Conservation (phyloP, 169 alveolate species). For the Ichthyophthirius multifiliis region DNA sequence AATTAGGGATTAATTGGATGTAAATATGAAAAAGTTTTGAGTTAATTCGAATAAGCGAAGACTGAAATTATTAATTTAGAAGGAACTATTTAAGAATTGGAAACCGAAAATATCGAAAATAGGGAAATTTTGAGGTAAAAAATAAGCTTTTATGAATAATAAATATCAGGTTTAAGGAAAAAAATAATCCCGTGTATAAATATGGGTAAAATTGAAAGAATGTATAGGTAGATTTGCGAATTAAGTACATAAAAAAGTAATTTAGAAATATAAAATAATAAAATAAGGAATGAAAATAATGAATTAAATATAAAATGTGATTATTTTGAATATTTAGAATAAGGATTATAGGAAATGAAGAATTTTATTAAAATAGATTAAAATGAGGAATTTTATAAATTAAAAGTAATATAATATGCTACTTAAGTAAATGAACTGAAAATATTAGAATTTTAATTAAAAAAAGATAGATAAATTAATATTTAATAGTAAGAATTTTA, state of each 20-base stretch:
- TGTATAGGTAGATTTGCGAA: slow-evolving; percentile 16
- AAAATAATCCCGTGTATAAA: slow-evolving; percentile 31
- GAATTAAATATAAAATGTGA: slow-evolving; percentile 37
- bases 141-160: slow-evolving; percentile 23
- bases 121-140: slow-evolving; percentile 36
- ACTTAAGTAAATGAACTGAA: slow-evolving; percentile 17
- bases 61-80: slow-evolving; percentile 44
- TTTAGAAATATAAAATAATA: slow-evolving; percentile 23
- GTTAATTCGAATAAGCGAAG: slow-evolving; percentile 42
- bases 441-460: background rate
- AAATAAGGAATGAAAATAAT: slow-evolving; percentile 17
- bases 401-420: slow-evolving; percentile 19
- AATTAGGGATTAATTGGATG: slow-evolving; percentile 53
- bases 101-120: slow-evolving; percentile 27
- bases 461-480: slow-evolving; percentile 21
- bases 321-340: slow-evolving; percentile 23
- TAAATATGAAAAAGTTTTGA: slow-evolving; percentile 49
- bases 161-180: slow-evolving; percentile 13
- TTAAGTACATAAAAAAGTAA: slow-evolving; percentile 27
- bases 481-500: slow-evolving; percentile 40
- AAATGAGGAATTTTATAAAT: slow-evolving; percentile 16
- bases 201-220: slow-evolving; percentile 30
- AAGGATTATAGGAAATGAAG: background rate
- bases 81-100: slow-evolving; percentile 27
- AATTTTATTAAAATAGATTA: background rate